A percentile compares a stretch with the other conserved stretches of the same genome.
Conservation (phyloP, 768 basidiomycete species). For the Psilocybe tampanensis region DNA sequence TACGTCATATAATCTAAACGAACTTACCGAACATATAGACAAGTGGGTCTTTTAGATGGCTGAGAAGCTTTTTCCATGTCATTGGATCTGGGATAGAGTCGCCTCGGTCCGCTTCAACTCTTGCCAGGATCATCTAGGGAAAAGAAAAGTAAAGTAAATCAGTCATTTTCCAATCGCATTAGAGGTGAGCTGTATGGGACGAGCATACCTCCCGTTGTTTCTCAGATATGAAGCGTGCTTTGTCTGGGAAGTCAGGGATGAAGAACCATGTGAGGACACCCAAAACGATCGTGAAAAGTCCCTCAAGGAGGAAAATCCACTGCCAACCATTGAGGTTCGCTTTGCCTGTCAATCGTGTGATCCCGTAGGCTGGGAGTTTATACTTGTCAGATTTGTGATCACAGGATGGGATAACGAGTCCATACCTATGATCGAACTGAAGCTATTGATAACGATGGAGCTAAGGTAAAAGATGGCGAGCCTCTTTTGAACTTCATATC, state of each 20-base stretch:
- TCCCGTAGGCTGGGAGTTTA: conserved; percentile 27
- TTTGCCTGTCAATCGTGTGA: conserved; percentile 28
- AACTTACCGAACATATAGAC: conserved; percentile 37
- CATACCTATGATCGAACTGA: conserved; percentile 22
- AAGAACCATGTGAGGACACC: conserved; percentile 32
- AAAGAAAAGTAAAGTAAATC: conserved; percentile 1
- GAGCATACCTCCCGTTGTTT: conserved; percentile 34
- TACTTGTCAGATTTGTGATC: conserved; percentile 22
- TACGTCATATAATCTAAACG: not conserved
- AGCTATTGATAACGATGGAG: conserved; percentile 16
- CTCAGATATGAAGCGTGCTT: conserved; percentile 34
- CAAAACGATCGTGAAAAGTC: conserved; percentile 31
- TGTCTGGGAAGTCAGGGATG: conserved; percentile 38
- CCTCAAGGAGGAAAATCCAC: conserved; percentile 40
- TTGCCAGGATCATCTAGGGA: conserved; percentile 30
- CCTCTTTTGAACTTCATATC: conserved; percentile 40
- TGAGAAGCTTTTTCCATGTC: conserved; percentile 30
- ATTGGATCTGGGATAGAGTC: conserved; percentile 39
- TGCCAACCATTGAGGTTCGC: conserved; percentile 35
- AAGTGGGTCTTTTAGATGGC: conserved; percentile 37
- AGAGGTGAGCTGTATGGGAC: not conserved
- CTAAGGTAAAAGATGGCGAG: conserved; percentile 22
- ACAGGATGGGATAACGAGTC: conserved; percentile 23
- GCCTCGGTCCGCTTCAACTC: conserved; percentile 40
- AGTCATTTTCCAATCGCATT: not conserved